Evolutionary conservation across 495 filamentous ascomycete genomes (phyloP), one percentile per base, ranked within the genome.

Genomic region (Xylaria telfairii): DNA sequence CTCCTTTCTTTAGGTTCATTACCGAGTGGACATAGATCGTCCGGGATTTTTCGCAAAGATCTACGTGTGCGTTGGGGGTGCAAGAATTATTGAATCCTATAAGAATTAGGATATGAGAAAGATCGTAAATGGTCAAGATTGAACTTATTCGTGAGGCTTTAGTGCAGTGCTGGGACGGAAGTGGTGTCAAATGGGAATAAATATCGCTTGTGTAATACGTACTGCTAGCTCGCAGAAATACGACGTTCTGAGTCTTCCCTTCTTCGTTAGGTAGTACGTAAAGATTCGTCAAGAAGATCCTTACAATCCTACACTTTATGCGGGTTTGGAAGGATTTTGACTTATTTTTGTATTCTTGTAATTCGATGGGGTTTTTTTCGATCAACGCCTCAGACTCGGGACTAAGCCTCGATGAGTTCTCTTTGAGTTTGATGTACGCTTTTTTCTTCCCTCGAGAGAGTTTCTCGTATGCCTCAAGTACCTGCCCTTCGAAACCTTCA

Each of bases 81-180:
- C 56, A 60, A 60, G 30, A 60, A 60, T 60, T 32, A 39, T 60
- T 39, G 56, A 60, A 1, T n/a, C 56, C 32, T 37, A 34, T 8
- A 17, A 34, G 4, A 34, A 34, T 7, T 19, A 7, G 5, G 1
- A 8, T 32, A 3, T 57, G 32, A 57, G 53, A 17, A 30, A 0
- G 28, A 30, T n/a, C 9, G 47, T 26, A 51, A 12, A 51, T 26
- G 7, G 21, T 12, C 1, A 24, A 26, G 1, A 13, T 24, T 1
- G 24, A 13, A 12, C 47, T 51, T 13, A 9, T 51, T 21, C 6
- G 12, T 51, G 9, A 7, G 9, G 19, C 2, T 2, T 21, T 13
- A 49, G 46, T 4, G 42, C 15, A 15, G 4, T 17, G 1, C 3
- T 6, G 15, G 15, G 42, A 4, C 17, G 17, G 6, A 47, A 9